A percentile compares a stretch with the other conserved stretches of the same genome.
These are phyloP conservation scores for Psidium guajava DNA, from an alignment of 345 rosid species.

Conservation along the genomic window DNA sequence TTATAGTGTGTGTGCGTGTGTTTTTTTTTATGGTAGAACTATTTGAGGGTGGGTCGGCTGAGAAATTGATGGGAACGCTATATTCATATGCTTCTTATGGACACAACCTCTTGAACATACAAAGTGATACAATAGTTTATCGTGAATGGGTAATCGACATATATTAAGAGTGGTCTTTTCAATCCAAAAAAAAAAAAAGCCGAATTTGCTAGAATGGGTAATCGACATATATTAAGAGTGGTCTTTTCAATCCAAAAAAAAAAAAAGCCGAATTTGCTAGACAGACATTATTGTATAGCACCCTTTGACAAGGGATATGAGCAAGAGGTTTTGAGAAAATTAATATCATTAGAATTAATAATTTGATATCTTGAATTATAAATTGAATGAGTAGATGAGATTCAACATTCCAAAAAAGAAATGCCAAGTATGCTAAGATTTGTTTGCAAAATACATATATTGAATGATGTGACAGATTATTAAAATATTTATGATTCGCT, in stretches of 20 bases:
- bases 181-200: too few species aligned
- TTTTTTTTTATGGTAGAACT: not conserved
- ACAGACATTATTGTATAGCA: not conserved
- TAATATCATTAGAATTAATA: not conserved
- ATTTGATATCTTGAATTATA: not conserved
- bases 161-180: not conserved
- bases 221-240: not conserved
- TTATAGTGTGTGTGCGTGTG: not conserved
- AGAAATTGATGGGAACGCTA: not conserved
- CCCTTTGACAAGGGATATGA: not conserved
- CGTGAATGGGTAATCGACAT: not conserved
- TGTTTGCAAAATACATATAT: not conserved
- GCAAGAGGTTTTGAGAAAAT: not conserved
- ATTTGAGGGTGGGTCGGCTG: not conserved
- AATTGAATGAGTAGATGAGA: not conserved
- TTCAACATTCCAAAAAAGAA: not conserved
- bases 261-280: not conserved
- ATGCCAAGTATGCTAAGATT: not conserved
- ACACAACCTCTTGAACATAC: not conserved
- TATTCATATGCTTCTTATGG: not conserved
- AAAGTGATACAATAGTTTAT: not conserved
- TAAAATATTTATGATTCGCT: not conserved
- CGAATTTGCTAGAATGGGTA: not conserved
- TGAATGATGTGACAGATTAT: not conserved
- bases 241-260: too few species aligned